Percentiles rank a stretch among this genome's conserved stretches.
phyloP scores from a whole-genome alignment of 2,329 filamentous ascomycete species.

The Aspergillus persii region DNA sequence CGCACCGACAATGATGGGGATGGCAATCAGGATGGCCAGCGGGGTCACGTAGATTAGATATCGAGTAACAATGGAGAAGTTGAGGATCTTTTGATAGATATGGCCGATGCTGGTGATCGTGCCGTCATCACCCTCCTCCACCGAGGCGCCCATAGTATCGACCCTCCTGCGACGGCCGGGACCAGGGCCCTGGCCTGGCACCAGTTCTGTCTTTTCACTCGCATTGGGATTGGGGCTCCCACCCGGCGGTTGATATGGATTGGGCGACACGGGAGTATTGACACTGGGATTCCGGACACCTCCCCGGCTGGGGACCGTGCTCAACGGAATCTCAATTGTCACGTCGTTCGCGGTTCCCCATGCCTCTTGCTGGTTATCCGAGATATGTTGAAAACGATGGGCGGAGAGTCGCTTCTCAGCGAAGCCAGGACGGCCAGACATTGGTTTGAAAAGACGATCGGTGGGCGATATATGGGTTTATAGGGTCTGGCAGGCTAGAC shows the following conservation, averaged over 20 bases:
- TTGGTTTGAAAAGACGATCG: slow-evolving; percentile 8
- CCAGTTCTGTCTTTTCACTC: slow-evolving; percentile 32
- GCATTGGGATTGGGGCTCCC: slow-evolving; percentile 24
- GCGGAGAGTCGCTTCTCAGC: slow-evolving; percentile 43
- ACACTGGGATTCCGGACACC: slow-evolving; percentile 42
- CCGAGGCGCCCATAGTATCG: slow-evolving; percentile 28
- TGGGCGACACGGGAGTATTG: slow-evolving; percentile 33
- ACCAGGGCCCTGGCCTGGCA: slow-evolving; percentile 20
- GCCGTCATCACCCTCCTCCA: slow-evolving; percentile 50
- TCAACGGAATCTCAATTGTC: slow-evolving; percentile 62
- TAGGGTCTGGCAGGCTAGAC: not conserved
- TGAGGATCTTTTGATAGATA: slow-evolving; percentile 59
- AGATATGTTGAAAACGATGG: slow-evolving; percentile 46
- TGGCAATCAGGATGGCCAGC: slow-evolving; percentile 55
- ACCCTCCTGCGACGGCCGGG: slow-evolving; percentile 37
- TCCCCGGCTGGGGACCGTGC: slow-evolving; percentile 51
- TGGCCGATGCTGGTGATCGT: slow-evolving; percentile 58
- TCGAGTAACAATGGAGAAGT: slow-evolving; percentile 62
- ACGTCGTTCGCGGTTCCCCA: slow-evolving; percentile 52
- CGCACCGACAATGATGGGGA: slow-evolving; percentile 63
- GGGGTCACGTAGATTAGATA: slow-evolving; percentile 64
- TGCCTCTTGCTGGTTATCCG: slow-evolving; percentile 36
- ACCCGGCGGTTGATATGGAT: slow-evolving; percentile 26
- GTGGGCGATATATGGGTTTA: not conserved
- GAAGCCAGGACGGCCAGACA: slow-evolving; percentile 37